Conservation (phyloP, 192 early-diverging fungal species). For the Backusella luteola region DNA sequence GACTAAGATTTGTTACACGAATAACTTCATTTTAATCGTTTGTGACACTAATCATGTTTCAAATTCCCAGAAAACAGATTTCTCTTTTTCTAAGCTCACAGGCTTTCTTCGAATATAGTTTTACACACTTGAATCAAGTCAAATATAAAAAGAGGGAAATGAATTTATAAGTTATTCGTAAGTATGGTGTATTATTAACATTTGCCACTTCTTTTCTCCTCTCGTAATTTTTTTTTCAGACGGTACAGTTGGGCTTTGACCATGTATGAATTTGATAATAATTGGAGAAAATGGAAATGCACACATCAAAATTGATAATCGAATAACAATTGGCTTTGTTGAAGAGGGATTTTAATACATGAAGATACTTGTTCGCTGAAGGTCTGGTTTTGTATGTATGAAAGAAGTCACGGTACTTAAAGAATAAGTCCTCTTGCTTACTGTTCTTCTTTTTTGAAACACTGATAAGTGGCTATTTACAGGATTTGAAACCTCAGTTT, state of each 20-base stretch:
- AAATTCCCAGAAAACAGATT: too few relatives aligned
- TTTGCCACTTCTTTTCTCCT: neutral
- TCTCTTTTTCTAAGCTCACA: neutral
- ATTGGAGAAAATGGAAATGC: neutral
- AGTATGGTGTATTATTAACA: neutral
- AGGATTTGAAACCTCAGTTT: neutral
- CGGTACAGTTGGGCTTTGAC: neutral
- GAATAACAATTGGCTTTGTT: too few relatives aligned
- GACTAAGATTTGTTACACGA: neutral
- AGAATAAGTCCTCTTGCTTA: neutral
- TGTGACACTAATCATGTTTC: neutral
- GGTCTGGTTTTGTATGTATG: too few relatives aligned
- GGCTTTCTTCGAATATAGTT: neutral
- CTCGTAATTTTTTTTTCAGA: neutral
- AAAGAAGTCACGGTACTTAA: neutral
- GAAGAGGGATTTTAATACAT: neutral
- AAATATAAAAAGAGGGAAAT: neutral
- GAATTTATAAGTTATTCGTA: neutral
- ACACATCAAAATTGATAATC: too few relatives aligned
- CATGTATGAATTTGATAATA: neutral
- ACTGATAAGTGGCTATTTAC: neutral
- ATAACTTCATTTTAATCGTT: neutral
- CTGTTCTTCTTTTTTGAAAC: neutral
- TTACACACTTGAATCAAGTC: neutral
- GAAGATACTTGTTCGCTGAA: too few relatives aligned